Evolutionary conservation across 2,329 filamentous ascomycete species (phyloP), one percentile per base, ranked within the genome.

Genomic region (Drechslerella stenobrocha): DNA sequence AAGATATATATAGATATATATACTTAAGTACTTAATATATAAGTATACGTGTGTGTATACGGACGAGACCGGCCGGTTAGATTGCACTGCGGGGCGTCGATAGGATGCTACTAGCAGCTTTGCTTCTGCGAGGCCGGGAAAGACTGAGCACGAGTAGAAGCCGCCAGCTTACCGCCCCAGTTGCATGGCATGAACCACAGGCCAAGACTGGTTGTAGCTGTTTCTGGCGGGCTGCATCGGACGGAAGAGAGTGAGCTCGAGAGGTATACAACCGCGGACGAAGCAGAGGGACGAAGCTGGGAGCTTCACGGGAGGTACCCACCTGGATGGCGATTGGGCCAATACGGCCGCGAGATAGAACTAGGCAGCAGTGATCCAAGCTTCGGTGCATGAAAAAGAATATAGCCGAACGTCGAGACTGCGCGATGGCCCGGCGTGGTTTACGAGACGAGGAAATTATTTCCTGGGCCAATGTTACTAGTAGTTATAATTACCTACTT

Each of bases 311-410:
- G 46, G 51, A 55, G 63, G 63, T 55, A 32, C 23, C 55, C 63
- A 67, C 63, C 53, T 60, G 5, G 18, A 46, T 9, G 2, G 37
- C 37, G 34, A 52, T 51, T 35, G 50, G 32, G 47, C 55, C 63
- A 59, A 67, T 58, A 52, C 42, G 37, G 45, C 30, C 44, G 15
- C 50, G 22, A 34, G 50, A 22, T 40, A 28, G 24, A n/a, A 51
- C 44, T 67, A 67, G 63, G 63, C 63, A 67, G 63, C 63, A 56
- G 50, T 44, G 26, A 11, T 42, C 55, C 28, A 28, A 59, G 40
- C 40, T 46, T 59, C 35, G 7, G 47, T 58, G 55, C 55, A 58
- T 51, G n/a, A n/a, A n/a, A n/a, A n/a, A n/a, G n/a, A 40, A 44
- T 35, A 48, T 47, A 47, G 22, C 15, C 42, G 44, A 57, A 30